Conservation (phyloP, 129 eudicot species). For the Deinandra increscens region DNA sequence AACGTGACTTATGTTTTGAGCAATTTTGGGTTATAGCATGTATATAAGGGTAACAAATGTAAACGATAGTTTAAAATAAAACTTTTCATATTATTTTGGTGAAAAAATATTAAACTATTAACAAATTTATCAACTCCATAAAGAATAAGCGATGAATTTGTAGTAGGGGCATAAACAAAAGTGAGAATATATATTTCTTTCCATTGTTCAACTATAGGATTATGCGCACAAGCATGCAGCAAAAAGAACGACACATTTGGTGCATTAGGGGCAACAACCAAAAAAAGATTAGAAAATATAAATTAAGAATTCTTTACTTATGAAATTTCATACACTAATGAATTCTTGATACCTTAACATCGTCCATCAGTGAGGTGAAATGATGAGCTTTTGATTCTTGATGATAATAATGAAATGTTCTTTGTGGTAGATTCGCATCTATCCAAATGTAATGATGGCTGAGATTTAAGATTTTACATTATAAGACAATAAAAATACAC, state of each 20-base stretch:
- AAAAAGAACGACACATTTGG: conserved; percentile 91
- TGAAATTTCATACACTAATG: not conserved
- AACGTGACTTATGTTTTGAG: no score
- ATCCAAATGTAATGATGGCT: conserved; percentile 99
- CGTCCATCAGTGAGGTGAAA: conserved; percentile 80
- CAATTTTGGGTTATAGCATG: no score
- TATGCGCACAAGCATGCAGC: conserved; percentile 99
- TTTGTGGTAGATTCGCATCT: conserved; percentile 84
- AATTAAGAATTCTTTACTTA: not conserved
- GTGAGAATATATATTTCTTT: no score
- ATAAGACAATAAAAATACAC: conserved; percentile 17
- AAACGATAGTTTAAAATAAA: no score
- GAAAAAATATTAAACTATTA: no score
- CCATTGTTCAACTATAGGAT: conserved; percentile 89
- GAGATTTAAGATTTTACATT: conserved; percentile 25
- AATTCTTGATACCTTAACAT: conserved; percentile 60
- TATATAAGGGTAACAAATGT: no score
- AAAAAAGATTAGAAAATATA: conserved; percentile 1
- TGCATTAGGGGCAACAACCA: conserved; percentile 60
- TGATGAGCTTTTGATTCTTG: conserved; percentile 87
- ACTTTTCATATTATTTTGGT: no score
- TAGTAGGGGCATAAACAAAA: no score
- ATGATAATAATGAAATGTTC: conserved; percentile 80
- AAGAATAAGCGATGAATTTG: no score
- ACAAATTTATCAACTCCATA: no score